Evolutionary conservation across 2,329 filamentous ascomycete species (phyloP), one percentile per base, ranked within the genome.

Genomic region (Hypomyces rosellus): DNA sequence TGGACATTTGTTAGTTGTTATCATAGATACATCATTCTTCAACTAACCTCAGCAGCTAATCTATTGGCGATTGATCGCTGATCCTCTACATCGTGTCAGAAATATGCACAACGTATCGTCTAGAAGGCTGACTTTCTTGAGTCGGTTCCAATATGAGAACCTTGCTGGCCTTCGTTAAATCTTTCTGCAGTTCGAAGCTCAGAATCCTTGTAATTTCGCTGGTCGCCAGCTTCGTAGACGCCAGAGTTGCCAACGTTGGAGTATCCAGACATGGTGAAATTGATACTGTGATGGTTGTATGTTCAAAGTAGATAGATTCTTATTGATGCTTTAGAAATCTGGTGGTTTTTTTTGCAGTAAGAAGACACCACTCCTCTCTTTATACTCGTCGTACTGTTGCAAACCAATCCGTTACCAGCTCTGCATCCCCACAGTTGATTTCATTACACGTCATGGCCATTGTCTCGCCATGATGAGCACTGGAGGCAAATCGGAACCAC

Each of bases 151-250:
- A 76, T 67, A 69, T 95, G 88, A 47, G 84, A 85, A 66, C 87
- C 74, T 52, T 76, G 66, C 66, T 85, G 75, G 60, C 89, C 88
- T 72, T 92, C 85, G 54, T 90, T 73, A 72, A 81, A 93, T 53
- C 82, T 76, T 46, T 79, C 72, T 16, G 75, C 68, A 39, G 74
- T 72, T 20, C 76, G 65, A 36, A 63, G 41, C 61, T 81, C 74
- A 2, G 78, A 74, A 52, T 78, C 64, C 54, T 80, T 77, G 54
- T 70, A 65, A 65, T 82, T 89, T 61, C 80, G 78, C 75, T 93
- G 88, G 70, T 93, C 88, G 52, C 83, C 85, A 51, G 77, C 84
- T 71, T 91, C 86, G 71, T 93, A 91, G 65, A 89, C 71, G 54
- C 69, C 66, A 55, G 70, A 61, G 65, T 73, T 76, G 59, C 88